Conservation (phyloP, 805 yeast species). For the Teunomyces stri region DNA sequence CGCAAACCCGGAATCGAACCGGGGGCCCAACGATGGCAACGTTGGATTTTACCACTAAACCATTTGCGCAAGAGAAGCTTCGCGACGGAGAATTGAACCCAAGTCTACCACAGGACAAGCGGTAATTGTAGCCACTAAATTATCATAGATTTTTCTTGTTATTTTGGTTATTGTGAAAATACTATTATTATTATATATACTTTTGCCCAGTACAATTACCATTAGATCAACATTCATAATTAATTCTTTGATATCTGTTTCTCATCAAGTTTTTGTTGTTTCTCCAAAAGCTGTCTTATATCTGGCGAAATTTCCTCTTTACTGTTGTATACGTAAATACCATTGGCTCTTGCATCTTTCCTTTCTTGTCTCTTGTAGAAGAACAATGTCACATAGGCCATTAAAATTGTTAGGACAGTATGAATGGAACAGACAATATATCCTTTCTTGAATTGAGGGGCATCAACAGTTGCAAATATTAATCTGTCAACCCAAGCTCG, state of each 20-base stretch:
- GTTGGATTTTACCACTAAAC: constrained; percentile 7
- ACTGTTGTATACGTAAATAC: constrained; percentile 17
- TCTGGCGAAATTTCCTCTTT: neutral
- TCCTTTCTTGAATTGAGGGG: constrained; percentile 20
- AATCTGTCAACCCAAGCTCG: constrained; percentile 21
- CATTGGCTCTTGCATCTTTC: constrained; percentile 17
- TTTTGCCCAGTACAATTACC: no score
- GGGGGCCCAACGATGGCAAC: constrained; percentile 9
- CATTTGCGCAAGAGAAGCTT: constrained; percentile 2
- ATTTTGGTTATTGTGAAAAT: no score
- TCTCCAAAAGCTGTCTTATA: neutral
- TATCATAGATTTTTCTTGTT: constrained; percentile 3
- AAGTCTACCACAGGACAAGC: constrained; percentile 7
- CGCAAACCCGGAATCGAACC: constrained; percentile 13
- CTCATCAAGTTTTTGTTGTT: neutral
- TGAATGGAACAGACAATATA: constrained; percentile 18
- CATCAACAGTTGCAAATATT: constrained; percentile 20
- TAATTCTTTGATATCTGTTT: neutral
- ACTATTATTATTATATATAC: no score
- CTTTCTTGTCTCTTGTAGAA: constrained; percentile 22
- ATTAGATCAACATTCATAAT: neutral
- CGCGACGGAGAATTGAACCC: constrained; percentile 7
- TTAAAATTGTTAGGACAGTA: constrained; percentile 6
- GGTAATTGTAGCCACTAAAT: constrained; percentile 6
- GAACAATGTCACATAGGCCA: constrained; percentile 21